A percentile compares a stretch with the other conserved stretches of the same genome.
Conservation (phyloP, 306 rosid species). For the Oxytropis ochrocephala region DNA sequence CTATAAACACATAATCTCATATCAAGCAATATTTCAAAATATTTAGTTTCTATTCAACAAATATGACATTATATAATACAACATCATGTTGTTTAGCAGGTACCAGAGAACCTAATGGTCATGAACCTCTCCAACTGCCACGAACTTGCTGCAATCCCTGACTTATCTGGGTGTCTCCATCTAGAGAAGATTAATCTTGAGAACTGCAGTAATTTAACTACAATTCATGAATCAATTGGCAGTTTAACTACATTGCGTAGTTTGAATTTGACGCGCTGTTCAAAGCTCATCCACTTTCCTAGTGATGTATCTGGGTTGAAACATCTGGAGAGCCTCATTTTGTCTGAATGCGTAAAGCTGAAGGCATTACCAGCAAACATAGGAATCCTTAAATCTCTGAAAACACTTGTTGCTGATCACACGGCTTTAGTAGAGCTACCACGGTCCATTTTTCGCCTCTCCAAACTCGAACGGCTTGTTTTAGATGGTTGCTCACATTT, state of each 20-base stretch:
- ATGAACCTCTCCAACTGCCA: conserved; percentile 39
- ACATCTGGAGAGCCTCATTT: conserved; percentile 39
- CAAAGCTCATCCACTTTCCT: conserved; percentile 38
- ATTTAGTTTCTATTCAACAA: not conserved
- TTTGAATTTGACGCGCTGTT: conserved; percentile 38
- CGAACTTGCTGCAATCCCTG: conserved; percentile 38
- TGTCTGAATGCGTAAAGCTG: conserved; percentile 36
- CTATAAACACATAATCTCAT: not conserved
- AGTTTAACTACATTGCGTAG: conserved; percentile 31
- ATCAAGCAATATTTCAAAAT: too few relatives aligned
- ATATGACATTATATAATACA: not conserved
- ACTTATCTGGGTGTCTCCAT: conserved; percentile 37
- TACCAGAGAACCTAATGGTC: conserved; percentile 39
- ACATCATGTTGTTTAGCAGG: conserved; percentile 31
- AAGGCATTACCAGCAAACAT: conserved; percentile 43
- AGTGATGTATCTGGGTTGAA: conserved; percentile 49
- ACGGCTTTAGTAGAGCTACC: conserved; percentile 45
- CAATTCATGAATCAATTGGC: conserved; percentile 48
- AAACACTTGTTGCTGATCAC: conserved; percentile 30
- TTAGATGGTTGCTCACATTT: conserved; percentile 31
- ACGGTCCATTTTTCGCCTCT: conserved; percentile 37
- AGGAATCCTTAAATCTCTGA: conserved; percentile 37
- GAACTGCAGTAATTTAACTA: conserved; percentile 30
- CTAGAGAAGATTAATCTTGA: conserved; percentile 48
- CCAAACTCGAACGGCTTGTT: conserved; percentile 39